These are phyloP conservation scores for Phaeosphaeria sp. DNA, from an alignment of 2,329 filamentous ascomycete genomes.

Conservation along the genomic window DNA sequence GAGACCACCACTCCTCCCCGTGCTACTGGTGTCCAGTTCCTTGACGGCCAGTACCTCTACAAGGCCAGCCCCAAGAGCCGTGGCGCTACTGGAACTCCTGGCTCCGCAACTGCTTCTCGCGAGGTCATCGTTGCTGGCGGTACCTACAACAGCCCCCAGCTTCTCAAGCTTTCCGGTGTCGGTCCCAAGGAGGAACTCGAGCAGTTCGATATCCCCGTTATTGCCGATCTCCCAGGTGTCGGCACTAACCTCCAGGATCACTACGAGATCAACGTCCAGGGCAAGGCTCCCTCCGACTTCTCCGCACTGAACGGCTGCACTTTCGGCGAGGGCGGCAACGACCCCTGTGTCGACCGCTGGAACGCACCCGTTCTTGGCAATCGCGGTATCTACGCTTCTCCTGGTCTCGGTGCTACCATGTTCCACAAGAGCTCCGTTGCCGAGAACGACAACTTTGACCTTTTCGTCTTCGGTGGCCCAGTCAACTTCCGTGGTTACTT, in stretches of 20 bases:
- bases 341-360: conserved; percentile 57
- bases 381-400: conserved; percentile 56
- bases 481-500: conserved; percentile 64
- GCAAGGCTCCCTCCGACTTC: conserved; percentile 49
- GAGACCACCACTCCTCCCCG: conserved; percentile 65
- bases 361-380: conserved; percentile 50
- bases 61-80: conserved; percentile 48
- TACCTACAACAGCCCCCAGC: conserved; percentile 68
- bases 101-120: conserved; percentile 38
- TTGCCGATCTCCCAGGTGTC: conserved; percentile 67
- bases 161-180: conserved; percentile 71
- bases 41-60: conserved; percentile 52
- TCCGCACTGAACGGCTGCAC: conserved; percentile 50
- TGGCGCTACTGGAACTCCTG: conserved; percentile 45
- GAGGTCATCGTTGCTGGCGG: conserved; percentile 52
- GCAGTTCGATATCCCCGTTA: conserved; percentile 59
- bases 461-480: conserved; percentile 63
- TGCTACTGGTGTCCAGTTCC: conserved; percentile 53
- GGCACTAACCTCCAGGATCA: conserved; percentile 72
- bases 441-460: conserved; percentile 59
- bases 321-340: conserved; percentile 48
- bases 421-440: conserved; percentile 51
- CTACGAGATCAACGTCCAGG: conserved; percentile 58
- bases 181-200: conserved; percentile 62
- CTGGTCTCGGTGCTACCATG: conserved; percentile 62